phyloP scores from a whole-genome alignment of 78 protist genomes.

The Emiliania huxleyi region DNA sequence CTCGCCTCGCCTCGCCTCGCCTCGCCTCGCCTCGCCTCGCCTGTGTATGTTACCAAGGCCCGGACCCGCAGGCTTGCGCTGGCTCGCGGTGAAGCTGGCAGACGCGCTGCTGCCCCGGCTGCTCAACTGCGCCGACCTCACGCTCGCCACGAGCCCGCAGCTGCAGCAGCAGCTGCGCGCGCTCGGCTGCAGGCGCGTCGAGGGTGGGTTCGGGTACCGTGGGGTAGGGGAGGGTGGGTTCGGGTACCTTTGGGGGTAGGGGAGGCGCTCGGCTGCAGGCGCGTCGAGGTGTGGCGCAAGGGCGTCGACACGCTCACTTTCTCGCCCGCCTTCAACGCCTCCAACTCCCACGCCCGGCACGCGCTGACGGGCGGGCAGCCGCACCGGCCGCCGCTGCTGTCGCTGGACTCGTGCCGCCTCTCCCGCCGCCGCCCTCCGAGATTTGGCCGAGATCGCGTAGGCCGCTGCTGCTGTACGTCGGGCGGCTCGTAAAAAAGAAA shows the following conservation, averaged over 20 bases:
- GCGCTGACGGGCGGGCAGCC: constrained; percentile 16
- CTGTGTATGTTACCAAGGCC: too few relatives aligned
- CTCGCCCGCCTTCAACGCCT: not conserved
- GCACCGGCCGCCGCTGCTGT: not conserved
- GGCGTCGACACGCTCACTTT: constrained; percentile 33
- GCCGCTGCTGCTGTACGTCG: too few relatives aligned
- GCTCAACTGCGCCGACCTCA: constrained; percentile 28
- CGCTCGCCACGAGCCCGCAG: constrained; percentile 39
- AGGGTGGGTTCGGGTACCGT: too few relatives aligned
- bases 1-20: too few relatives aligned
- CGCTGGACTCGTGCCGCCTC: too few relatives aligned
- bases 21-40: too few relatives aligned
- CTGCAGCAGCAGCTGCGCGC: constrained; percentile 1
- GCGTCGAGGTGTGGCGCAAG: constrained; percentile 46
- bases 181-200: not conserved
- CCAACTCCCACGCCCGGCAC: not conserved
- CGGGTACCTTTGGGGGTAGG: too few relatives aligned
- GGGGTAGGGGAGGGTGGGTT: too few relatives aligned
- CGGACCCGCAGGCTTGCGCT: not conserved
- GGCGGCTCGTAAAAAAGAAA: not conserved
- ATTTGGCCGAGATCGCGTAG: too few relatives aligned
- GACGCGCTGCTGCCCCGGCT: not conserved
- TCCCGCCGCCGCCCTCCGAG: too few relatives aligned
- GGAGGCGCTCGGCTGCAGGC: not conserved
- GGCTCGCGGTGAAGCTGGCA: not conserved